Evolutionary conservation across 140 eudicot genomes (phyloP), one percentile per base, ranked within the genome.

Genomic region (Flaveria floridana): DNA sequence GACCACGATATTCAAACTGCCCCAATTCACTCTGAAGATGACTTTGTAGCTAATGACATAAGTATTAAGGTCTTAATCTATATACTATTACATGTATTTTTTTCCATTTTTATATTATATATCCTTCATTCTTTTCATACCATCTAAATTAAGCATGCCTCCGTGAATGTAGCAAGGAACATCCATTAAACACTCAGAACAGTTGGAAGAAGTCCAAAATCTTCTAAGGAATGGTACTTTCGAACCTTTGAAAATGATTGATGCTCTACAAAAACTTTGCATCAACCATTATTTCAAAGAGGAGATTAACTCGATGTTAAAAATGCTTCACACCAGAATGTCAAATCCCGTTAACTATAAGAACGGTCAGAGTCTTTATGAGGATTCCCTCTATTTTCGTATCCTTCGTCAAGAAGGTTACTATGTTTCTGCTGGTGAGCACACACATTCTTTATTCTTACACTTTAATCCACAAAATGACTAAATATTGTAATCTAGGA

Each of bases 331-430:
- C 75, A 21, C 41, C 20, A 23, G 1, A 11, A 70, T 58, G 7
- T 68, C 23, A 12, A 56, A 44, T 19, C 20, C 5, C 23, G 0
- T 8, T 70, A 42, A 19, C 5, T 28, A 55, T 50, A 56, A 41
- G 4, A 46, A 48, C 14, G 65, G 51, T 6, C 48, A 58, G 2
- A 51, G 72, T 65, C 88, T 83, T 68, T 79, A 23, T 3, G 78
- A 82, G 21, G 79, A 78, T 78, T 84, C 94, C 2, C 81, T 70
- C 4, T 19, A 20, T 51, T 91, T 91, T 65, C 81, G 96, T 7
- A 76, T 91, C 50, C 74, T 91, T 14, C 81, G 97, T 74, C 93
- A 91, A 65, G 68, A 84, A 16, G 96, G 95, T 53, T 82, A 82
- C 81, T 20, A 70, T 61, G 80, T 89, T 55, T 14, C 83, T 7